Percentiles rank a stretch among this genome's conserved stretches.
Evolutionary conservation across 2,329 filamentous ascomycete species (phyloP).

Genomic region (Lachnellula hyalina): DNA sequence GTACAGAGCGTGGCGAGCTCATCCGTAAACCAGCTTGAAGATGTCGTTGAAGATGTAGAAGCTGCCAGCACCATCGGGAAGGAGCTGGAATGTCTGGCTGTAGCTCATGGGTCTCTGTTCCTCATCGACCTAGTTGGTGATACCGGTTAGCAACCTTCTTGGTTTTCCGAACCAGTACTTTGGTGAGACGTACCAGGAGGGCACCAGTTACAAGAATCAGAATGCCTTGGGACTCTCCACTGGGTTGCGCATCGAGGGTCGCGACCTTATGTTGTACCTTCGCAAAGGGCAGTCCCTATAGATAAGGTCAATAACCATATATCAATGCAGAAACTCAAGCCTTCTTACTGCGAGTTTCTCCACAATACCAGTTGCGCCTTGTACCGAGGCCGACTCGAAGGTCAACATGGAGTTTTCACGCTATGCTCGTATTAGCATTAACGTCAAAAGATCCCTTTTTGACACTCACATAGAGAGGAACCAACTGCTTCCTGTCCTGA

Average conservation of each 20-base stretch:
- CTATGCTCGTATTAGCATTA: conserved; percentile 42
- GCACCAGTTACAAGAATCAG: conserved; percentile 84
- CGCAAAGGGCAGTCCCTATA: conserved; percentile 70
- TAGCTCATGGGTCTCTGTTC: conserved; percentile 85
- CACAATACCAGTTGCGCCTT: conserved; percentile 62
- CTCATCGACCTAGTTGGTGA: conserved; percentile 67
- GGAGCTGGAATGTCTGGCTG: conserved; percentile 82
- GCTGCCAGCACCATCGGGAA: conserved; percentile 58
- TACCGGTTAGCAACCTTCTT: conserved; percentile 5
- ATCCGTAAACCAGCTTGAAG: conserved; percentile 78
- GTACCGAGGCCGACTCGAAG: conserved; percentile 68
- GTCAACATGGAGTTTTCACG: conserved; percentile 85
- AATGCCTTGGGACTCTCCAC: conserved; percentile 61
- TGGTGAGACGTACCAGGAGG: conserved; percentile 60
- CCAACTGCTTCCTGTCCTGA: conserved; percentile 57
- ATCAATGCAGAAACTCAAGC: background rate
- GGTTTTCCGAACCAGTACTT: background rate
- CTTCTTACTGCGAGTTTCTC: conserved; percentile 72
- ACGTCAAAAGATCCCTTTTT: background rate
- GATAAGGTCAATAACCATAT: conserved; percentile 7
- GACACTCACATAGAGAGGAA: conserved; percentile 71
- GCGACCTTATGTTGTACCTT: conserved; percentile 73
- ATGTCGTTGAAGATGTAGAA: conserved; percentile 93
- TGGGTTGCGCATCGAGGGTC: conserved; percentile 81
- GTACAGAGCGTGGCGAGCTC: background rate